Evolutionary conservation across 352 stramenopile species (phyloP), one percentile per base, ranked within the genome.

Genomic region (Phytophthora pini): DNA sequence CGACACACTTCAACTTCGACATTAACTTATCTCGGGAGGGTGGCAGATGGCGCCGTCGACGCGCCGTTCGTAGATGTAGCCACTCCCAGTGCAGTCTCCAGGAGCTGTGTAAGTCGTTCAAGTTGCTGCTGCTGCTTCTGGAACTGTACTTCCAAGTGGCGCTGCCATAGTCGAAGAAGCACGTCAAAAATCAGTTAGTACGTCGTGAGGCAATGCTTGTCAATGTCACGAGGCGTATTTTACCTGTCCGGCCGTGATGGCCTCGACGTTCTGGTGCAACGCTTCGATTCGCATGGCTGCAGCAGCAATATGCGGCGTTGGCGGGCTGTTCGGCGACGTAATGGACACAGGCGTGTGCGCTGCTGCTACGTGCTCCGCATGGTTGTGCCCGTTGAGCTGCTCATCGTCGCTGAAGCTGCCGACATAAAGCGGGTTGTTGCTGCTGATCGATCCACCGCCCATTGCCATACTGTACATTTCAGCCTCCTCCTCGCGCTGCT

Each of bases 401-500:
- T 70, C 63, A 31, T 72, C 55, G 40, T 74, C 66, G 26, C 58
- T 72, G 4, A 47, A 59, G 34, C n/a, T 69, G 2, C 59, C 60
- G 31, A 75, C 53, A 12, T 75, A 75, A 3, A 66, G 45, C 31
- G 72, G 47, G 15, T 44, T 71, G 17, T 49, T 55, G 47, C 51
- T 51, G 17, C 52, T 63, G 32, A 65, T 40, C 24, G 50, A 70
- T 38, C 52, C 68, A 6, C 41, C 47, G 9, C 65, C 48, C 45
- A 80, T 60, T 3, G 56, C 61, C 49, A 76, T 57, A 32, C 58
- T 80, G 40, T 77, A 84, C 39, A 67, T 66, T 29, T 82, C 68
- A 8, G 72, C 72, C 29, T 86, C 73, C 12, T 82, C 69, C 26
- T 70, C 55, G 17, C 65, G 75, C 69, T 90, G 80, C 50, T 88